Base-by-base conservation (phyloP, 75 land plant genomes). In the Adiantum capillusveneris region DNA sequence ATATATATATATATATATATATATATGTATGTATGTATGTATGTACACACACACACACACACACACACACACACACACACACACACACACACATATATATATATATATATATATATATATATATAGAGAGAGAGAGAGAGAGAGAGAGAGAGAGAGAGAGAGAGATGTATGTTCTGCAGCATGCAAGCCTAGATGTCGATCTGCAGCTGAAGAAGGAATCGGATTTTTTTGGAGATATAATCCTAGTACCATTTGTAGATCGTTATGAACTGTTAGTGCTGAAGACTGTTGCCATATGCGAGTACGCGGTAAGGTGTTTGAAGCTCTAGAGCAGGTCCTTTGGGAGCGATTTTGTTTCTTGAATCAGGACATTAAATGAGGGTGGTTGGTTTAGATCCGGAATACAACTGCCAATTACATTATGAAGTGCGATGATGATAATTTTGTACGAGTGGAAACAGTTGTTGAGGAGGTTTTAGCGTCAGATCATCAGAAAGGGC, bases 371-470 rank as follows among this genome's bases (percentile, higher is more conserved):
- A n/a, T n/a, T n/a, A n/a, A n/a, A n/a, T n/a, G n/a, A n/a, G n/a
- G n/a, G n/a, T n/a, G n/a, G n/a, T n/a, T n/a, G n/a, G n/a, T n/a
- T n/a, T n/a, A 84, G 84, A 73, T 81, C 14, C 60, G 62, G 31
- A 84, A 81, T 44, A 37, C 82, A 46, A 68, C 81, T 60, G 81
- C 87, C 29, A 68, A 57, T 26, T 71, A 84, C 43, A 58, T 81
- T 5, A 81, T 84, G 87, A 84, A 84, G 58, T 65, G 76, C 64
- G 87, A 84, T 51, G 87, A 84, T 74, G 87, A 84, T 51, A 81
- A 85, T 30, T 84, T 84, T 69, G 65, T 84, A 49, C 67, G 86
- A 57, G 71, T 84, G 56, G 81, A 84, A 49, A 71, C 65, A 7
- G 68, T 83, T 27, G 43, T 79, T 19, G 67, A 59, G 20, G 58